These are phyloP conservation scores for Elaeis oleifera DNA, from an alignment of 202 grass and related monocot genomes.

Conservation along the genomic window DNA sequence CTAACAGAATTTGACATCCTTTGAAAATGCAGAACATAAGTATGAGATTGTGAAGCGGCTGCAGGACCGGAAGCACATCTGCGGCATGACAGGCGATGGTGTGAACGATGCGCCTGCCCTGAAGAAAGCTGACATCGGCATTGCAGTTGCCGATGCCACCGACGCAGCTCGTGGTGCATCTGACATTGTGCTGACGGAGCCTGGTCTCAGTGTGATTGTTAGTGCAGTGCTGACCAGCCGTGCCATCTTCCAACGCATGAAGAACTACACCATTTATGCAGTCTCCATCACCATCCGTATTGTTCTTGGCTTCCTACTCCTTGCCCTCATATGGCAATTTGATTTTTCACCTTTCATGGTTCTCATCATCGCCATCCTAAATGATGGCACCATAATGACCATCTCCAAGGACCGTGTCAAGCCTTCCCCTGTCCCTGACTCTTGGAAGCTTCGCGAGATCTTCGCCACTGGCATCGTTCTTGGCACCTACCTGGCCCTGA, in stretches of 20 bases:
- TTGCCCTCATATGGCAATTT: slow-evolving; percentile 60
- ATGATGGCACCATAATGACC: slow-evolving; percentile 84
- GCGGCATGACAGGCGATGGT: slow-evolving; percentile 62
- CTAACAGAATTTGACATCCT: background rate
- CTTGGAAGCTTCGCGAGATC: slow-evolving; percentile 56
- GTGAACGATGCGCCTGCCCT: slow-evolving; percentile 67
- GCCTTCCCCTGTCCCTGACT: slow-evolving; percentile 48
- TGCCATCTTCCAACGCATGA: slow-evolving; percentile 78
- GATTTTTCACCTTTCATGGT: slow-evolving; percentile 68
- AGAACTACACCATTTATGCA: slow-evolving; percentile 84
- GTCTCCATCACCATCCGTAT: slow-evolving; percentile 74
- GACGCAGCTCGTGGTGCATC: slow-evolving; percentile 50
- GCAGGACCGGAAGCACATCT: slow-evolving; percentile 60
- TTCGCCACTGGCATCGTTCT: slow-evolving; percentile 67
- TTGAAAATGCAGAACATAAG: slow-evolving; percentile 43
- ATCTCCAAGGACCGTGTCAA: slow-evolving; percentile 70
- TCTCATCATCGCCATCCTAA: slow-evolving; percentile 70
- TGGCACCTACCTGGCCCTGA: slow-evolving; percentile 54
- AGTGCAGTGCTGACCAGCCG: slow-evolving; percentile 55
- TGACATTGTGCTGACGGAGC: slow-evolving; percentile 69
- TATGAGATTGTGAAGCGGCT: slow-evolving; percentile 60
- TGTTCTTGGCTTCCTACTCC: slow-evolving; percentile 54
- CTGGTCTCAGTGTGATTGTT: slow-evolving; percentile 59
- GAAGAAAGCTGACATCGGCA: slow-evolving; percentile 73
- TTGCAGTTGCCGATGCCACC: slow-evolving; percentile 53